Evolutionary conservation across 805 yeast species (phyloP).

Genomic region (Metschnikowia lachancei): DNA sequence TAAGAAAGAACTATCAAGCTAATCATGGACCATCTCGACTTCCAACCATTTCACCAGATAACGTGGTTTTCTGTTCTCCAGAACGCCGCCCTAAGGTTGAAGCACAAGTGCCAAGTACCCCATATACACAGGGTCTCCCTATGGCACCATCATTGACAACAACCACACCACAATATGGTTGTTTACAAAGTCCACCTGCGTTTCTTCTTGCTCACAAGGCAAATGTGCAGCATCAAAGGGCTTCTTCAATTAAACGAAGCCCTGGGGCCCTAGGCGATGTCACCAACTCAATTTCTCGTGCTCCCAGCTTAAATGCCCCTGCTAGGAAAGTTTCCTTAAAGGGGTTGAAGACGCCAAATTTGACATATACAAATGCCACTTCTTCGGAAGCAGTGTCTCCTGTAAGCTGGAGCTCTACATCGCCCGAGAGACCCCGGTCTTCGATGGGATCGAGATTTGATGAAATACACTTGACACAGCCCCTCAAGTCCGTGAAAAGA

Average conservation of each 20-base stretch:
- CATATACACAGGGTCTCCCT: not conserved
- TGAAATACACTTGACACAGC: slow-evolving; percentile 29
- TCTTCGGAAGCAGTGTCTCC: slow-evolving; percentile 3
- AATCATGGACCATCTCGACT: slow-evolving; percentile 20
- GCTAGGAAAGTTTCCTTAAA: slow-evolving; percentile 15
- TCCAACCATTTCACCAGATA: slow-evolving; percentile 31
- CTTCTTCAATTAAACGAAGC: not conserved
- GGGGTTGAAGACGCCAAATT: slow-evolving; percentile 20
- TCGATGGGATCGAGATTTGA: slow-evolving; percentile 36
- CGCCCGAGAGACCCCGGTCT: slow-evolving; percentile 37
- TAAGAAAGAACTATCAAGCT: slow-evolving; percentile 21
- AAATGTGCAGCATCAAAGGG: not conserved
- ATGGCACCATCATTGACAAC: slow-evolving; percentile 5
- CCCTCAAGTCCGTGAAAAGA: slow-evolving; percentile 12
- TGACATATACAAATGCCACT: slow-evolving; percentile 12
- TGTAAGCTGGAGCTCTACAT: slow-evolving; percentile 22
- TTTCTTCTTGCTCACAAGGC: slow-evolving; percentile 8
- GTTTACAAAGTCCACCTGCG: slow-evolving; percentile 11
- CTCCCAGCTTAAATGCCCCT: slow-evolving; percentile 5
- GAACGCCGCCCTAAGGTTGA: slow-evolving; percentile 9
- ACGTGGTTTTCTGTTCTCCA: slow-evolving; percentile 32
- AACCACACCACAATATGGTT: not conserved
- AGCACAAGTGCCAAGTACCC: slow-evolving; percentile 1
- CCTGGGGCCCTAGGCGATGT: slow-evolving; percentile 6
- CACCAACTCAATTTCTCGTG: slow-evolving; percentile 4